Evolutionary conservation across 352 stramenopile species (phyloP), one percentile per base, ranked within the genome.

Genomic region (Aphanomyces cochlioides): DNA sequence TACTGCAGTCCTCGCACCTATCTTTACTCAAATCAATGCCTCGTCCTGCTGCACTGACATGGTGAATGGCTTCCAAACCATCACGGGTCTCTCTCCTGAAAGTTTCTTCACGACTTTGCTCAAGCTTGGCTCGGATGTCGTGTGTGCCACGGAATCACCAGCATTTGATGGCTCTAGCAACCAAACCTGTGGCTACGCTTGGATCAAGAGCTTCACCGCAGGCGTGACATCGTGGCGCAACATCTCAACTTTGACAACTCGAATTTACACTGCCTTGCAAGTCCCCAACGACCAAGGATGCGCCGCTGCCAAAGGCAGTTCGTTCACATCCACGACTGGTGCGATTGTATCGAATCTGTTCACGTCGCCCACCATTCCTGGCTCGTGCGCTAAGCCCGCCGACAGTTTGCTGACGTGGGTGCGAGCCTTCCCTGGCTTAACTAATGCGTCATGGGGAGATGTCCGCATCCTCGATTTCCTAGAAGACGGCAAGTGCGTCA

Each of bases 271-370:
- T 4, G 50, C 80, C 5, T 28, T 69, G 1, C 74, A 85, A 47
- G 76, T 89, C 47, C 76, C 81, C 0, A 85, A 80, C 34, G 69
- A 78, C 36, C 74, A 80, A 50, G 81, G 78, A 47, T 89, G 79
- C 74, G 72, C 73, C 28, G 75, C 78, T 4, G 77, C 85, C 53
- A 74, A 38, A 0, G 80, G 74, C 28, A 73, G 75, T 17, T 8
- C 56, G 2, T 87, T 87, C 75, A 78, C 64, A 34, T 81, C 68
- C 45, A 83, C 81, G 1, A 72, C 73, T 3, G 64, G 67, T 2
- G 47, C 37, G n/a, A 36, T 41, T 21, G 38, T 7, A 12, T 68
- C 59, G 2, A 57, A 56, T 7, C 73, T 77, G n/a, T 78, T 84
- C 34, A 64, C 57, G 8, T 81, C 80, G 56, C 61, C 69, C 12